Evolutionary conservation across 129 eudicot species (phyloP).

Genomic region (Artemisia argyi): DNA sequence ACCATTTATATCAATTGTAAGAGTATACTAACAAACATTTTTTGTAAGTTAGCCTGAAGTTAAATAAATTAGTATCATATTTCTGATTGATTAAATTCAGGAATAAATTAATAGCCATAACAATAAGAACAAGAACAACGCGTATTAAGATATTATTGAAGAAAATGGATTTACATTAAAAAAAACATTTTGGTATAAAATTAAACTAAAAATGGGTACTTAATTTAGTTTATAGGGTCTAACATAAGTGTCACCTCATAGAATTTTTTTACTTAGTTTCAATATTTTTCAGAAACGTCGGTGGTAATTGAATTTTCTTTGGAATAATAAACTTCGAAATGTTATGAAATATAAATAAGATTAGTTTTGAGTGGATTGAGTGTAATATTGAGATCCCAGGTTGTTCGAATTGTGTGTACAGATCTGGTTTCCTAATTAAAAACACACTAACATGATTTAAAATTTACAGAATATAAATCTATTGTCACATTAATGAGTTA

Average conservation of each 20-base stretch:
- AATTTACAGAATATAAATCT: background rate
- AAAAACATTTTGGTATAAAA: background rate
- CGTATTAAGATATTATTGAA: background rate
- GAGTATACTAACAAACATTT: too few relatives aligned
- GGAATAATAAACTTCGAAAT: conserved; percentile 6
- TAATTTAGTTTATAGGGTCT: background rate
- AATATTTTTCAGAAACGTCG: background rate
- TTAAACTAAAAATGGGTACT: background rate
- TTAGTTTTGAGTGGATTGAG: conserved; percentile 16
- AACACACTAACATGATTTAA: conserved; percentile 20
- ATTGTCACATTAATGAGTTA: too few relatives aligned
- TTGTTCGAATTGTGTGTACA: conserved; percentile 38
- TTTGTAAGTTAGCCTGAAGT: too few relatives aligned
- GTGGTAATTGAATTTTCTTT: background rate
- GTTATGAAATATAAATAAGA: background rate
- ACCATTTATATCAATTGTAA: too few relatives aligned
- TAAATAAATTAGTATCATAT: too few relatives aligned
- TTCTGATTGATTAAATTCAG: too few relatives aligned
- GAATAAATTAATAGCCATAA: too few relatives aligned
- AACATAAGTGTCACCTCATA: too few relatives aligned
- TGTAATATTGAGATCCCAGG: conserved; percentile 33
- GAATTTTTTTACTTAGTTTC: too few relatives aligned
- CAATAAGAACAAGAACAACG: too few relatives aligned
- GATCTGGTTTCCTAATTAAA: conserved; percentile 32
- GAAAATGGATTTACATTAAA: background rate